Evolutionary conservation across 2,329 filamentous ascomycete species (phyloP).

Genomic region (Colletotrichum shisoi): DNA sequence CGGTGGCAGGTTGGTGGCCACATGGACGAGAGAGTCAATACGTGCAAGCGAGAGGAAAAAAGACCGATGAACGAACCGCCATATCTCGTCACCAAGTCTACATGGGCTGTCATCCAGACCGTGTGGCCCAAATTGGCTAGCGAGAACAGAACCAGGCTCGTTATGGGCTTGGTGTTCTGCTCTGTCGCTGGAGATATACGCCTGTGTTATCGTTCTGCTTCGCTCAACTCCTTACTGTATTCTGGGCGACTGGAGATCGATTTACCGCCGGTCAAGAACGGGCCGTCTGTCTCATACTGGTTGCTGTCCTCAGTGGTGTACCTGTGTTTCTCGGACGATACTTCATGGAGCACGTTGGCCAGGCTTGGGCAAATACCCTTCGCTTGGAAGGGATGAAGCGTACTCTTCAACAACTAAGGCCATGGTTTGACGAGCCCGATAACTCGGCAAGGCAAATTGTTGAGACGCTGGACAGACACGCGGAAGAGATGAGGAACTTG

Average conservation of each 20-base stretch:
- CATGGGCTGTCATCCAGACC: slow-evolving; percentile 64
- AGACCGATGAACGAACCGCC: background rate
- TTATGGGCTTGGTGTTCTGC: slow-evolving; percentile 68
- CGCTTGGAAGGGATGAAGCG: slow-evolving; percentile 72
- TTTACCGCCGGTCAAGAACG: slow-evolving; percentile 66
- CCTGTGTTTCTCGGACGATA: slow-evolving; percentile 73
- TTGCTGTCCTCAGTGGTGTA: slow-evolving; percentile 72
- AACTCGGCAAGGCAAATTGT: slow-evolving; percentile 71
- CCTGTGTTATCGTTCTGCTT: slow-evolving; percentile 77
- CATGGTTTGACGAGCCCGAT: slow-evolving; percentile 77
- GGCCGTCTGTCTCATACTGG: slow-evolving; percentile 72
- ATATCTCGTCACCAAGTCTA: slow-evolving; percentile 11
- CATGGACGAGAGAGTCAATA: background rate
- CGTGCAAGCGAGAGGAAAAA: background rate
- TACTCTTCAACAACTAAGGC: slow-evolving; percentile 76
- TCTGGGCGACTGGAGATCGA: slow-evolving; percentile 65
- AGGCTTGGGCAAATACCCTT: slow-evolving; percentile 78
- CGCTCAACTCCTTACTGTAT: slow-evolving; percentile 73
- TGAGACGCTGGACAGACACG: slow-evolving; percentile 77
- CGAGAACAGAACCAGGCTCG: slow-evolving; percentile 61
- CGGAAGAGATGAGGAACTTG: slow-evolving; percentile 86
- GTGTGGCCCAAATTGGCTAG: slow-evolving; percentile 72
- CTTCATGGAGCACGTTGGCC: slow-evolving; percentile 73
- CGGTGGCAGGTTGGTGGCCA: background rate
- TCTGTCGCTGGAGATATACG: slow-evolving; percentile 70